A percentile compares a stretch with the other conserved stretches of the same genome.
phyloP scores from a whole-genome alignment of 2,329 filamentous ascomycete genomes.

The Aspergillus sp. region DNA sequence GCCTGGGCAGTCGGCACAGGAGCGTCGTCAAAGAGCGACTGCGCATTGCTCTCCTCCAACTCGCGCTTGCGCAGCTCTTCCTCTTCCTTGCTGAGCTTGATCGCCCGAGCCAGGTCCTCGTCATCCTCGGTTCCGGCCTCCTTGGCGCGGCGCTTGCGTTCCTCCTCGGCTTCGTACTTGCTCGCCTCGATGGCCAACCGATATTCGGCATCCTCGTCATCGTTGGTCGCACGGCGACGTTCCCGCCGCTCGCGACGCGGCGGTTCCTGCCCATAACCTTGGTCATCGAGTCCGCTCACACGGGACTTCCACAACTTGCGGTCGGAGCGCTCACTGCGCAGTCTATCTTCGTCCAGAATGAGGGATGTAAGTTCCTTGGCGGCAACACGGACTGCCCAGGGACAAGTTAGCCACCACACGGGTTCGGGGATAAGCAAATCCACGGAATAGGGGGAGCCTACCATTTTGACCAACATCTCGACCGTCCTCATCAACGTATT shows the following conservation, averaged over 20 bases:
- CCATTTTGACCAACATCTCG: conserved; percentile 95
- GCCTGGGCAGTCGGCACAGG: conserved; percentile 65
- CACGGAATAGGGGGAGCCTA: conserved; percentile 48
- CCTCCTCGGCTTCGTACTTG: conserved; percentile 92
- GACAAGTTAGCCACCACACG: conserved; percentile 1
- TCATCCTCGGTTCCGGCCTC: conserved; percentile 68
- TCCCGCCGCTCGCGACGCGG: conserved; percentile 50
- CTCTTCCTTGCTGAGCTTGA: conserved; percentile 93
- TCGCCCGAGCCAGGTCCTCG: conserved; percentile 90
- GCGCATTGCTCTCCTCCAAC: conserved; percentile 80
- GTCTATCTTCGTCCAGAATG: conserved; percentile 87
- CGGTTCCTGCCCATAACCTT: conserved; percentile 45
- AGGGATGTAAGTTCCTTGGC: conserved; percentile 93
- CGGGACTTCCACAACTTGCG: conserved; percentile 96
- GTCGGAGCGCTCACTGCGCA: conserved; percentile 86
- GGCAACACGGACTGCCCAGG: conserved; percentile 75
- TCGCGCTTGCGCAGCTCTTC: conserved; percentile 79
- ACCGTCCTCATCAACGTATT: conserved; percentile 93
- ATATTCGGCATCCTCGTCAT: conserved; percentile 90
- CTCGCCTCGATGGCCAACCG: conserved; percentile 89
- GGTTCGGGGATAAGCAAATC: neutral
- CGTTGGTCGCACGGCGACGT: conserved; percentile 55
- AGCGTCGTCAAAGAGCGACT: conserved; percentile 83
- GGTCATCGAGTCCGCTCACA: conserved; percentile 87
- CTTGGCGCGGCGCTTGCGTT: conserved; percentile 69